Base-by-base conservation (phyloP, 2,329 filamentous ascomycete species). In the Shiraia sp. region DNA sequence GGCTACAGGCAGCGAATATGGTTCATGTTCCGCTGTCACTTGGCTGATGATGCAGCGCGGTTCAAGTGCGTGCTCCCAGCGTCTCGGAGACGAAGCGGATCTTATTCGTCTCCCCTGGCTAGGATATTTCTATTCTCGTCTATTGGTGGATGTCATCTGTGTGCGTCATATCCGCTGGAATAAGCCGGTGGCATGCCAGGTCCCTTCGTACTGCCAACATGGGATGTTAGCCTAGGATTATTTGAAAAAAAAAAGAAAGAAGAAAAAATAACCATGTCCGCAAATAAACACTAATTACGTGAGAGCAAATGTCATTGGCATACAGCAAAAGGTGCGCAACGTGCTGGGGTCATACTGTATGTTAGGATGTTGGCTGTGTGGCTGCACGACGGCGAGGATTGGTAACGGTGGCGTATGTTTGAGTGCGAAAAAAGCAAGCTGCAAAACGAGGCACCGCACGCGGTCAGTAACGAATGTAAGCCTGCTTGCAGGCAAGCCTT, bases 21-120 rank as follows among this genome's bases (percentile, higher is more conserved):
- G 30, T 22, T 29, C 29, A 31, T 17, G 30, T 14, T 32, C n/a
- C 35, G 40, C 47, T 40, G 28, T 35, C 33, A 33, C 26, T 19
- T 45, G 26, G 32, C 27, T 27, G 32, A 26, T 41, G 37, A 29
- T 36, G 35, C 34, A 47, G 35, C 23, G 32, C 28, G 19, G 32
- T 42, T 27, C 37, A 22, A 24, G 39, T 30, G 24, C 27, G 36
- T 40, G 49, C 45, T 45, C 52, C 52, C 52, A 51, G 32, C 31
- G 17, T 27, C 24, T 30, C 33, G 52, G 52, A 55, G 52, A 55
- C 52, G 52, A 55, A 23, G 40, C 34, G 40, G 32, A 41, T 41
- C 38, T 31, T 30, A 35, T 31, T 53, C 52, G 50, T 53, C 50
- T 55, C 50, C 52, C 43, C 28, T 32, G 17, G 38, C 30, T 39